phyloP scores from a whole-genome alignment of 768 basidiomycete species.

The Phylloporus sp. region DNA sequence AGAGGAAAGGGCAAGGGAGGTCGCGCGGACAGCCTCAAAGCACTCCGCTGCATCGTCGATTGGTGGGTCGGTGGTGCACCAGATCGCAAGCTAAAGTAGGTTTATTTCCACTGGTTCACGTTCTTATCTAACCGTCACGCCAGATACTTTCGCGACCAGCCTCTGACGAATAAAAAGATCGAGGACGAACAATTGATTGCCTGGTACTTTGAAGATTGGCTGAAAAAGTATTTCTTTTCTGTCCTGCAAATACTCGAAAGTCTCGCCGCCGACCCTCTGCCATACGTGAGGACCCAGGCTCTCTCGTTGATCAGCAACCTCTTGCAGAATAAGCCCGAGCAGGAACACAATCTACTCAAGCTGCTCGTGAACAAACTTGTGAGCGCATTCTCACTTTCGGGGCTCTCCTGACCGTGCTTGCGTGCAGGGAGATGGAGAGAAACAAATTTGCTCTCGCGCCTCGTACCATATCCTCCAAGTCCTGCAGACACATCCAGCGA shows the following conservation, averaged over 20 bases:
- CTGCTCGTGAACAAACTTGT: conserved; percentile 94
- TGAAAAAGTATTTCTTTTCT: conserved; percentile 95
- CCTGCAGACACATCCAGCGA: conserved; percentile 84
- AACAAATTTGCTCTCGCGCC: conserved; percentile 80
- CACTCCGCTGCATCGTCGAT: conserved; percentile 86
- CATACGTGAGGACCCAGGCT: conserved; percentile 84
- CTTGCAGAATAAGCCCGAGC: conserved; percentile 87
- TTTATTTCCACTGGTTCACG: conserved; percentile 9
- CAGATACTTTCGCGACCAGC: conserved; percentile 91
- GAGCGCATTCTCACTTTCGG: conserved; percentile 20
- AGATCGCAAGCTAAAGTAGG: conserved; percentile 77
- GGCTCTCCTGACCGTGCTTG: neutral
- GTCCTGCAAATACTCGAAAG: conserved; percentile 86
- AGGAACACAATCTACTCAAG: conserved; percentile 92
- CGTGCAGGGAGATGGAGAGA: conserved; percentile 80
- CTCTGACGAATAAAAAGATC: conserved; percentile 53
- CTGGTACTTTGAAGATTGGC: conserved; percentile 96
- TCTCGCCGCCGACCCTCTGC: conserved; percentile 77
- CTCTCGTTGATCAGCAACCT: conserved; percentile 74
- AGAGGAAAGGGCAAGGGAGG: conserved; percentile 78
- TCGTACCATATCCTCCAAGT: conserved; percentile 88
- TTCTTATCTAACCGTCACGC: neutral
- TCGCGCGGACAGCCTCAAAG: conserved; percentile 89
- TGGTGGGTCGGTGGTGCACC: conserved; percentile 98
- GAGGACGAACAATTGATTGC: conserved; percentile 70